phyloP scores from a whole-genome alignment of 345 rosid species.

The Acer yangbiense region DNA sequence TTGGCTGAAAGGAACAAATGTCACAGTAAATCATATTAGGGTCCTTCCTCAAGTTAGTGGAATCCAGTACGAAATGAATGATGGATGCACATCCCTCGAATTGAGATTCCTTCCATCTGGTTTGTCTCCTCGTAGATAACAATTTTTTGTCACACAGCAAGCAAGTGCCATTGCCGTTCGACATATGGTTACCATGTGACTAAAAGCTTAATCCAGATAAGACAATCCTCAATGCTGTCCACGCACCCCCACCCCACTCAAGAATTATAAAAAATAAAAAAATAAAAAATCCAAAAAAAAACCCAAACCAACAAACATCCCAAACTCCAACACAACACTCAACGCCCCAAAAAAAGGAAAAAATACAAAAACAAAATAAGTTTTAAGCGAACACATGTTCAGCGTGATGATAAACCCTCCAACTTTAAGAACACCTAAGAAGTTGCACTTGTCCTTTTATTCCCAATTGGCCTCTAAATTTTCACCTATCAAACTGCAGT shows the following conservation, averaged over 20 bases:
- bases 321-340: background rate
- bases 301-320: background rate
- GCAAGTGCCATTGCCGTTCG: conserved; percentile 31
- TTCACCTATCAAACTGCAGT: conserved; percentile 19
- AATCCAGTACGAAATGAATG: conserved; percentile 65
- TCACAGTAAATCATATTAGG: conserved; percentile 78
- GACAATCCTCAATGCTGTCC: background rate
- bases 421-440: conserved; percentile 4
- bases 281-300: background rate
- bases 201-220: conserved; percentile 7
- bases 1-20: conserved; percentile 94
- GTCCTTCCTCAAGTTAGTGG: conserved; percentile 61
- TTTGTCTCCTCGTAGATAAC: conserved; percentile 40
- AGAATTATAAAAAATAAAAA: background rate
- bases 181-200: conserved; percentile 22
- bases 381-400: conserved; percentile 1
- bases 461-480: background rate
- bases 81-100: conserved; percentile 55
- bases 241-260: background rate
- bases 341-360: background rate
- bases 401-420: conserved; percentile 1
- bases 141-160: conserved; percentile 26
- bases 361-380: background rate
- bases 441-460: background rate
- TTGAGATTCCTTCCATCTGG: conserved; percentile 53